Evolutionary conservation across 768 basidiomycete species (phyloP), one percentile per base, ranked within the genome.

Genomic region (Lactarius psammicola): DNA sequence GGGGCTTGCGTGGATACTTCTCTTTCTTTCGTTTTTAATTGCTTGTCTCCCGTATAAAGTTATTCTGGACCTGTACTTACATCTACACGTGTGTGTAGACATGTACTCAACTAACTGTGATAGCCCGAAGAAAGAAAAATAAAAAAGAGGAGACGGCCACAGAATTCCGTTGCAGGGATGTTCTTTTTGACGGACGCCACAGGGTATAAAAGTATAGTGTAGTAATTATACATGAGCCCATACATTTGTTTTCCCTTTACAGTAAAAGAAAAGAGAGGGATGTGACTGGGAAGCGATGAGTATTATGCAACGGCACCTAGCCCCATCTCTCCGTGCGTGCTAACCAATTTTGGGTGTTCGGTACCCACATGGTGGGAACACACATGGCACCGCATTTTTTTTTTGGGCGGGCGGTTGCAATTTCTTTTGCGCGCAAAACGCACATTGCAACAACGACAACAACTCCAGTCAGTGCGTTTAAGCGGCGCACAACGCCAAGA

Each of bases 91-190:
- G 17, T 30, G 44, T 42, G 56, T 26, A 67, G 66, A 67, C 62
- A 44, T 66, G 66, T 67, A 67, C 61, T 67, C 40, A 59, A 54
- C 33, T 66, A 57, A 66, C 57, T 20, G 56, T 62, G 55, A 62
- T 62, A n/a, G 49, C 20, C 53, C 64, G 55, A 44, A 42, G 42
- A 38, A 54, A 62, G 60, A 31, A 34, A 49, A 8, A 18, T 10
- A 23, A 11, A 28, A 3, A 26, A 30, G 33, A 46, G 28, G 7
- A 62, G 36, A 44, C 30, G 40, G 36, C 60, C 65, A 60, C 56
- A 60, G 56, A 62, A n/a, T 28, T 62, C 56, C 38, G 60, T 61
- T 53, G 56, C 9, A 53, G 13, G 60, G 31, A 42, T 54, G 55
- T 38, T 38, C 46, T 56, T 36, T 56, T 44, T 33, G 36, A 57